Evolutionary conservation across 495 filamentous ascomycete genomes (phyloP).

Genomic region (Trypethelium eluteriae): DNA sequence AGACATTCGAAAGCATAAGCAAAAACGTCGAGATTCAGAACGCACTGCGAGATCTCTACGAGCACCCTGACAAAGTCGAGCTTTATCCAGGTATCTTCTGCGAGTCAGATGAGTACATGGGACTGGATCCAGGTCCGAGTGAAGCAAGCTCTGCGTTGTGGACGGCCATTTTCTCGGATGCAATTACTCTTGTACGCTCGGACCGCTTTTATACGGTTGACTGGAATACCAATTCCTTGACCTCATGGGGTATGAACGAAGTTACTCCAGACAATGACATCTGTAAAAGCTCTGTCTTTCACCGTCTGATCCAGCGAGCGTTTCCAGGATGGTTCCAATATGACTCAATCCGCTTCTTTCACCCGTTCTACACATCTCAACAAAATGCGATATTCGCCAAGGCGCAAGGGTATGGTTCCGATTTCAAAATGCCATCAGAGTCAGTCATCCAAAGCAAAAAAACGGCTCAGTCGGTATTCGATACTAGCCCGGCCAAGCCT

Average conservation of each 20-base stretch:
- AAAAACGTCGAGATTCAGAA: slow-evolving; percentile 12
- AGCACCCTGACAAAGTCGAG: slow-evolving; percentile 56
- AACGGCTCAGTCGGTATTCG: neutral
- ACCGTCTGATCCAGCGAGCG: slow-evolving; percentile 11
- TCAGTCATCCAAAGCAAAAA: slow-evolving; percentile 6
- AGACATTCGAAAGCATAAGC: slow-evolving; percentile 57
- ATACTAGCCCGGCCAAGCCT: slow-evolving; percentile 15
- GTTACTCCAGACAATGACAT: slow-evolving; percentile 13
- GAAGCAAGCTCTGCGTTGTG: slow-evolving; percentile 30
- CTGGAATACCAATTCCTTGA: slow-evolving; percentile 15
- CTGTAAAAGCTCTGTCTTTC: slow-evolving; percentile 9
- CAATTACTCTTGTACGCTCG: slow-evolving; percentile 48
- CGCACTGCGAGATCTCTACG: slow-evolving; percentile 46
- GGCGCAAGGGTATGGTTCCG: slow-evolving; percentile 11
- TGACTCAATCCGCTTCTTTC: slow-evolving; percentile 8
- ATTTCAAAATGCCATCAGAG: neutral
- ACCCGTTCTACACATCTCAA: slow-evolving; percentile 10
- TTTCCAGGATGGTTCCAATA: slow-evolving; percentile 10
- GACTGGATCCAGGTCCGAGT: slow-evolving; percentile 15
- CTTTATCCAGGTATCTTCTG: slow-evolving; percentile 40
- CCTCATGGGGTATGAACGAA: slow-evolving; percentile 11
- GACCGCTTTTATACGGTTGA: slow-evolving; percentile 46
- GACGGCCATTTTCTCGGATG: slow-evolving; percentile 47
- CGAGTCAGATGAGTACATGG: slow-evolving; percentile 15
- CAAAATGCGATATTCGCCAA: slow-evolving; percentile 11